Base-by-base conservation (phyloP, 257 asterid genomes). In the Lycium ferocissimum region DNA sequence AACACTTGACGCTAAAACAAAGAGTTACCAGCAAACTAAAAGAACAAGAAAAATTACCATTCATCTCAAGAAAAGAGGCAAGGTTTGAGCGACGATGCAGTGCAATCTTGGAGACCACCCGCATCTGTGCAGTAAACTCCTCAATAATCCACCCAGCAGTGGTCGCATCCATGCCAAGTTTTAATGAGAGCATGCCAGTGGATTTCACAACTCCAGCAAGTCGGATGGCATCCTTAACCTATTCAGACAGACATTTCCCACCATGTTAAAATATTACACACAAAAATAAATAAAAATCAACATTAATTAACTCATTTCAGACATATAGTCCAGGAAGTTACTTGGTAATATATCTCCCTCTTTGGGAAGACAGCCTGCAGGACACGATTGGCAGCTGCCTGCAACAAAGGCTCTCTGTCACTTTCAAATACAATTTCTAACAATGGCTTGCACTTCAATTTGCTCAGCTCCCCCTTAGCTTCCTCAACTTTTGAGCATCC, bases 41-140 rank as follows among this genome's bases (percentile, higher is more conserved):
- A 72, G 53, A 72, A 71, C 26, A 61, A 61, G 75, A 53, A 63
- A 81, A 38, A 70, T 33, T 92, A 97, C 99, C 98, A 85, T 95
- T 91, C 75, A 85, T 89, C 90, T 94, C 98, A 54, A 97, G 98
- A 83, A 95, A 97, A 83, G 87, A 89, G 58, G 98, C 98, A 90
- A 97, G 89, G 89, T 94, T 97, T 12, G 92, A 88, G 87, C 94
- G 98, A 70, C 99, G 99, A 83, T 94, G 98, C 83, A 97, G 88
- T 10, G 98, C 98, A 75, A 95, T 92, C 92, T 92, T 97, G 85
- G 99, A 97, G 91, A 97, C 98, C 56, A 97, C 97, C 75, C 96
- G 98, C 99, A 97, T 97, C 87, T 95, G 98, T 26, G 94, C 93
- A 0, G 98, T 97, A 82, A 97, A 97, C 91, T 92, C 98, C 91